Evolutionary conservation across 1,284 basidiomycete genomes (phyloP).

Genomic region (Papiliotrema fonsecae): DNA sequence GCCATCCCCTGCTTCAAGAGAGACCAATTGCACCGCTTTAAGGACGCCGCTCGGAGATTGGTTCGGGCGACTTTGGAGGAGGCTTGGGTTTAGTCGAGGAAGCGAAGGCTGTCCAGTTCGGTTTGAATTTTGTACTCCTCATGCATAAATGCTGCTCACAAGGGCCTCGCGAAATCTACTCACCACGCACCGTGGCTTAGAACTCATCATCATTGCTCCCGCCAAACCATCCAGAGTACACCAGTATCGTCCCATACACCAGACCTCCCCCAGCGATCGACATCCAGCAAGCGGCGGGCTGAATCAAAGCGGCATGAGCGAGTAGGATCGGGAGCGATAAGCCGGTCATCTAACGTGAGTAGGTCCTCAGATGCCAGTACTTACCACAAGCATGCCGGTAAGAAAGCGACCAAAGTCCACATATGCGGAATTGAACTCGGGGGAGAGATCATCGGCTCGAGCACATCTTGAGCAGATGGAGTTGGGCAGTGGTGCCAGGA

Average conservation of each 20-base stretch:
- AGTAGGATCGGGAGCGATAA: constrained; percentile 89
- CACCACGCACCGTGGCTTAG: no score
- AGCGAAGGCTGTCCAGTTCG: no score
- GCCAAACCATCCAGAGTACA: constrained; percentile 74
- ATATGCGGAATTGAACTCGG: constrained; percentile 57
- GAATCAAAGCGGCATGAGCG: constrained; percentile 85
- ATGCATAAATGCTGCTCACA: no score
- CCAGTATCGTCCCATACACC: constrained; percentile 89
- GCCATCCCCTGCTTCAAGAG: no score
- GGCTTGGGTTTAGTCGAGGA: no score
- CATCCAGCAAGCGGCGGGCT: constrained; percentile 82
- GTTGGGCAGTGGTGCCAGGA: constrained; percentile 92
- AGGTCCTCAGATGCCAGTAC: constrained; percentile 56
- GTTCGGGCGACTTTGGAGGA: no score
- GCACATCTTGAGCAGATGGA: constrained; percentile 59
- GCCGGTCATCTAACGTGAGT: constrained; percentile 56
- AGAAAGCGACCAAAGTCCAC: constrained; percentile 95
- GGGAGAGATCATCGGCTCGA: constrained; percentile 53
- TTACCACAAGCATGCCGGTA: constrained; percentile 78
- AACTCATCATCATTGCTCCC: constrained; percentile 41
- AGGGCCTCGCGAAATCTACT: no score
- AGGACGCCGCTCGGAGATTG: no score
- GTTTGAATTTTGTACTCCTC: no score
- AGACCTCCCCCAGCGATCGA: constrained; percentile 88
- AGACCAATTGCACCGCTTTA: no score